These are phyloP conservation scores for Bassia scoparia DNA, from an alignment of 148 eudicot genomes.

Conservation along the genomic window DNA sequence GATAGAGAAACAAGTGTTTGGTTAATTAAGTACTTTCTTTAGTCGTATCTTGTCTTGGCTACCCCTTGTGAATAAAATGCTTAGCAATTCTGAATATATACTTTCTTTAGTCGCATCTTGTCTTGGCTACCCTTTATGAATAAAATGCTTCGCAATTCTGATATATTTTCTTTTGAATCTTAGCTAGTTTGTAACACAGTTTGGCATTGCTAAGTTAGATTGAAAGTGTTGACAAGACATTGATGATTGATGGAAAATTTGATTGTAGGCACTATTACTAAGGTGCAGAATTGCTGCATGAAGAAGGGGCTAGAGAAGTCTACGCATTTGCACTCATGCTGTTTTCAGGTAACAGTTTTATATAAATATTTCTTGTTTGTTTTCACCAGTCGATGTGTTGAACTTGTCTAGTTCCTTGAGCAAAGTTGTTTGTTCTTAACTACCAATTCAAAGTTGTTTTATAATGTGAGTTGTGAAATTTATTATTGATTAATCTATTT, in stretches of 20 bases:
- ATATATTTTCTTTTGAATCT: neutral
- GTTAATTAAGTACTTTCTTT: too few species aligned
- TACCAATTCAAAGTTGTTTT: neutral
- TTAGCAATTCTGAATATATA: neutral
- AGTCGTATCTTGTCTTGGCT: too few species aligned
- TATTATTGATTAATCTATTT: too few species aligned
- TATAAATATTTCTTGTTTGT: neutral
- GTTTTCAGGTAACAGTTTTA: constrained; percentile 58
- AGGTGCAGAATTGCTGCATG: constrained; percentile 76
- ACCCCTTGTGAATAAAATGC: neutral
- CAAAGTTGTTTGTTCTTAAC: neutral
- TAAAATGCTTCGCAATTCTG: neutral
- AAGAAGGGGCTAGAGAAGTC: constrained; percentile 84
- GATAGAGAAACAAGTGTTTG: too few species aligned
- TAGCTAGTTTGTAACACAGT: neutral
- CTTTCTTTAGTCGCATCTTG: neutral
- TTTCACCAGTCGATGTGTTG: neutral
- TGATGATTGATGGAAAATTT: neutral
- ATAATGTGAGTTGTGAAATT: neutral
- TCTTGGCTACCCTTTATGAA: neutral
- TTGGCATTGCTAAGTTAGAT: neutral
- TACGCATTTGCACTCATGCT: constrained; percentile 87
- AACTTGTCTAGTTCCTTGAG: neutral
- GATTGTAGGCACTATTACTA: constrained; percentile 67
- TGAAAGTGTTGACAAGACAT: neutral